Evolutionary conservation across 495 filamentous ascomycete genomes (phyloP), one percentile per base, ranked within the genome.

Genomic region (Chaetomium tenue): DNA sequence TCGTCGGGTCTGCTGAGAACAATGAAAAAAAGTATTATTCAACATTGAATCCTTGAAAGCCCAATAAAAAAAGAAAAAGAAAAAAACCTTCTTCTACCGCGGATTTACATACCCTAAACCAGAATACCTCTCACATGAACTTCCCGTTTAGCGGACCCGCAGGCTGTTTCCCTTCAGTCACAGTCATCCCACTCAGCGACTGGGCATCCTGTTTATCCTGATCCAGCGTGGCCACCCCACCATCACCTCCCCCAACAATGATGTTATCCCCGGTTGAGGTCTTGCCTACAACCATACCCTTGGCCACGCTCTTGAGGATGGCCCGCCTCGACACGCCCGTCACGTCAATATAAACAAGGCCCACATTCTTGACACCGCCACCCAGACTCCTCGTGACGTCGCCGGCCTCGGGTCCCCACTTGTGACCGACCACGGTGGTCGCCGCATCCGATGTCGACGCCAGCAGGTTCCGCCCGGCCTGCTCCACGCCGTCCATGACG

Each of bases 311-410:
- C 79, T 95, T 98, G 65, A 98, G 85, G 57, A 98, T 83, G 0
- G 95, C 95, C 65, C 88, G 82, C 15, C 94, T 81, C 55, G 89
- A 93, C 5, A 98, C 95, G 5, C 94, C 94, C 0, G 91, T 87
- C 8, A 93, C 95, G 71, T 98, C 94, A 47, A 98, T 93, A 71
- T 98, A 98, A n/a, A 98, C 94, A 44, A 98, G 79, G 5, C 92
- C 93, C 48, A 98, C 95, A 69, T 98, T 98, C 79, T 90, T 95
- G 67, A 96, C 88, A 7, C 92, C 92, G 3, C 92, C 89, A 0
- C 90, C 90, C 55, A 98, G 70, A 52, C 88, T 81, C 54, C 81
- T 77, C 5, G 91, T 85, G 5, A 98, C 78, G 5, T 83, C 79
- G 60, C 91, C 89, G 3, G 94, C 94, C 75, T 98, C 91, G 7